Conservation (phyloP, 108 stramenopile species). For the Stephanodiscus triporus region DNA sequence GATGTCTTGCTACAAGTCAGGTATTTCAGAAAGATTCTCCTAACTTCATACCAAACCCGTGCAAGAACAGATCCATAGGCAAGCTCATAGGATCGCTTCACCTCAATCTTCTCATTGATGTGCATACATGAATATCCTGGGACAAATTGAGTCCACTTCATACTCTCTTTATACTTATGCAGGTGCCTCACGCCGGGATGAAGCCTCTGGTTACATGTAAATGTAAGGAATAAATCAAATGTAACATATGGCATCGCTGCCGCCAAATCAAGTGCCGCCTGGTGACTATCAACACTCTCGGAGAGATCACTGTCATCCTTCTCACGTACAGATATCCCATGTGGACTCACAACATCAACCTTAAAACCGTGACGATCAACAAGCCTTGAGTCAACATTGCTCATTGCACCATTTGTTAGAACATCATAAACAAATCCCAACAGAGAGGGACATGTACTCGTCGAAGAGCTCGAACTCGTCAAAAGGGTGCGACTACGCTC, state of each 20-base stretch:
- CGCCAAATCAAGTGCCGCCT: slow-evolving; percentile 12
- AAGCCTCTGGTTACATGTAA: slow-evolving; percentile 13
- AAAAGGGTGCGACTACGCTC: not conserved
- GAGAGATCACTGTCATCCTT: not conserved
- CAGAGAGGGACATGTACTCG: not conserved
- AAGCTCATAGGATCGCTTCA: slow-evolving; percentile 7
- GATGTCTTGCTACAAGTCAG: not conserved
- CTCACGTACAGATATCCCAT: not conserved
- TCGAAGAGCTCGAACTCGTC: not conserved
- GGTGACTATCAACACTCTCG: slow-evolving; percentile 16
- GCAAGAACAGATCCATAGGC: slow-evolving; percentile 13
- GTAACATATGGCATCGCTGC: slow-evolving; percentile 7
- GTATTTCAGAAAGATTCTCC: slow-evolving; percentile 17
- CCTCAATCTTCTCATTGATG: not conserved
- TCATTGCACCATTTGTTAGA: not conserved
- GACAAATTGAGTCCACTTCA: slow-evolving; percentile 7
- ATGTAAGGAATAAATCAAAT: slow-evolving; percentile 21
- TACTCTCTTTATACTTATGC: not conserved
- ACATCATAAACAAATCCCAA: not conserved
- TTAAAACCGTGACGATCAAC: not conserved
- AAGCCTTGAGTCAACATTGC: not conserved
- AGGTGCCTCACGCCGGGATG: slow-evolving; percentile 14
- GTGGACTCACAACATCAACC: not conserved
- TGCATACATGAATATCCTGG: slow-evolving; percentile 7
- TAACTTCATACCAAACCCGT: slow-evolving; percentile 17